A percentile compares a stretch with the other conserved stretches of the same genome.
These are phyloP conservation scores for Sutorius eximius DNA, from an alignment of 1,284 basidiomycete species.

Conservation along the genomic window DNA sequence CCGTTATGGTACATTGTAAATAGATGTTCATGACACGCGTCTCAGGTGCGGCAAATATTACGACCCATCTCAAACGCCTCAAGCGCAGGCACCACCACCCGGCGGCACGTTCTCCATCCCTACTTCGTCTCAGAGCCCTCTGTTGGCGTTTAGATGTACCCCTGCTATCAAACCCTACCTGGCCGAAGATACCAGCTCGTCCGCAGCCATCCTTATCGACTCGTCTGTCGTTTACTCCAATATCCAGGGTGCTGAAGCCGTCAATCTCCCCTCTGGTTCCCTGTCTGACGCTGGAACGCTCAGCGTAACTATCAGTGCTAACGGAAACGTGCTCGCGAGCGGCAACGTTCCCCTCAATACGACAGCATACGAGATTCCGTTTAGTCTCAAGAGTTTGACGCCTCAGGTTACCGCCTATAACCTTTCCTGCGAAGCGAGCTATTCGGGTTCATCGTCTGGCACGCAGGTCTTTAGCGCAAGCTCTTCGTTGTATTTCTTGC, in stretches of 20 bases:
- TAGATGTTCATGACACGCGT: background rate
- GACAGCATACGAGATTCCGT: constrained; percentile 27
- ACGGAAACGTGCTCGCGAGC: constrained; percentile 21
- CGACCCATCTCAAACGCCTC: constrained; percentile 26
- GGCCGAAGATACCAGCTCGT: constrained; percentile 26
- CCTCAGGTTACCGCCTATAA: constrained; percentile 31
- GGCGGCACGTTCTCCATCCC: constrained; percentile 27
- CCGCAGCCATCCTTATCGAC: constrained; percentile 28
- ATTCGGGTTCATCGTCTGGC: constrained; percentile 20
- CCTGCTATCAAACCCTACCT: constrained; percentile 33
- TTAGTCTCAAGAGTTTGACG: constrained; percentile 22
- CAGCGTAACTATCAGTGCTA: constrained; percentile 25
- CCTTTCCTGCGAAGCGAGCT: constrained; percentile 29
- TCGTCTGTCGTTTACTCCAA: constrained; percentile 26
- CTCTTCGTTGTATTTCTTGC: constrained; percentile 57
- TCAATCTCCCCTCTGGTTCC: constrained; percentile 26
- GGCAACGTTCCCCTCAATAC: constrained; percentile 31
- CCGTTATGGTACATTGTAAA: background rate
- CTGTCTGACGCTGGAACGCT: constrained; percentile 24
- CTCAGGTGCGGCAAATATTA: constrained; percentile 35
- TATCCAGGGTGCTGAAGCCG: constrained; percentile 25
- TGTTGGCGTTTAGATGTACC: constrained; percentile 31
- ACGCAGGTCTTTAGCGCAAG: constrained; percentile 48
- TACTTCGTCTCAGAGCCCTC: constrained; percentile 19
- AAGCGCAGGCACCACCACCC: constrained; percentile 23